phyloP scores from a whole-genome alignment of 192 early-diverging fungal genomes.

The Helicostylum pulchrum region DNA sequence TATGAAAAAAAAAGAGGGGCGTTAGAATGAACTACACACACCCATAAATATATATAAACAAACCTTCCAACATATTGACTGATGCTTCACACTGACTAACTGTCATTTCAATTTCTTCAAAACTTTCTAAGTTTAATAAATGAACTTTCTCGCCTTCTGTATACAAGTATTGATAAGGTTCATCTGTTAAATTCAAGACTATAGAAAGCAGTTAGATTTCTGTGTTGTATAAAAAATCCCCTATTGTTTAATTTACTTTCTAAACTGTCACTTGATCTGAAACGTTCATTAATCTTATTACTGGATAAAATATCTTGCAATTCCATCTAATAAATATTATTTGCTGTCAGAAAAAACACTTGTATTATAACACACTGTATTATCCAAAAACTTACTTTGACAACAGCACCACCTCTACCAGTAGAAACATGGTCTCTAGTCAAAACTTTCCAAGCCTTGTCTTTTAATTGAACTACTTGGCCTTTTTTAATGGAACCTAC shows the following conservation, averaged over 20 bases:
- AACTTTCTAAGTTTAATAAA: slow-evolving; percentile 65
- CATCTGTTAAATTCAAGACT: slow-evolving; percentile 63
- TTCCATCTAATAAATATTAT: slow-evolving; percentile 49
- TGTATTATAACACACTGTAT: not conserved
- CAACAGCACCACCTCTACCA: slow-evolving; percentile 64
- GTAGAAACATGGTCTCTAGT: slow-evolving; percentile 62
- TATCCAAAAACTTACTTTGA: slow-evolving; percentile 44
- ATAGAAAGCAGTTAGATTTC: not conserved
- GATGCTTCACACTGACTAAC: slow-evolving; percentile 58
- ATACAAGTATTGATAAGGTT: slow-evolving; percentile 74
- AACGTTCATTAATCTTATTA: slow-evolving; percentile 59
- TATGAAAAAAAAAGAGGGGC: slow-evolving; percentile 25
- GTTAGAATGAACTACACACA: not conserved
- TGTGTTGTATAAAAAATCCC: not conserved
- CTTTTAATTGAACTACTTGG: slow-evolving; percentile 65
- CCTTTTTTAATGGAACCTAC: slow-evolving; percentile 61
- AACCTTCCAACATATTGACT: slow-evolving; percentile 31
- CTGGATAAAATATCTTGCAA: slow-evolving; percentile 65
- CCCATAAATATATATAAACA: not conserved
- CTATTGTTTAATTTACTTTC: slow-evolving; percentile 53
- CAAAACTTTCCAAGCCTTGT: slow-evolving; percentile 63
- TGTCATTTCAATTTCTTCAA: slow-evolving; percentile 66
- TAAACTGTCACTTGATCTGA: slow-evolving; percentile 63
- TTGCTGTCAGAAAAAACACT: not conserved
- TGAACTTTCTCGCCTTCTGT: slow-evolving; percentile 57